phyloP scores from a whole-genome alignment of 2,329 filamentous ascomycete genomes.

The Ophiocordyceps unilateralis region DNA sequence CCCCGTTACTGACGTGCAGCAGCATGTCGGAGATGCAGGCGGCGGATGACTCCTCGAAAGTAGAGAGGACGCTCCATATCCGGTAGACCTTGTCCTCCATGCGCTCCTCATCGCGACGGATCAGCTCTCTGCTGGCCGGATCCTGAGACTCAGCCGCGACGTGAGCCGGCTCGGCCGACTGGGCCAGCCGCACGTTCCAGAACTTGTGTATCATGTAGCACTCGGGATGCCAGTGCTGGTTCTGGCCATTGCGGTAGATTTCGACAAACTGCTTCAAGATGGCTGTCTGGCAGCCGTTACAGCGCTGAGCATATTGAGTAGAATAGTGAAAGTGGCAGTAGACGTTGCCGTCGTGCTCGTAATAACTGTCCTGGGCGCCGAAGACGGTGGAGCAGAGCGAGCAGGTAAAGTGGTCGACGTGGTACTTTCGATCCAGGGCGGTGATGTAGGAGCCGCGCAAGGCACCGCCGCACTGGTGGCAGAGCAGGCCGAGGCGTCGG shows the following conservation, averaged over 20 bases:
- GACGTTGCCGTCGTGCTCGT: conserved; percentile 90
- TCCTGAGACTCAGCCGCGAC: conserved; percentile 26
- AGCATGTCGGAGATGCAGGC: conserved; percentile 99
- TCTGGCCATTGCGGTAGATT: conserved; percentile 93
- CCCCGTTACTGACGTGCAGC: conserved; percentile 92
- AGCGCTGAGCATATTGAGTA: conserved; percentile 88
- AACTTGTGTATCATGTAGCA: conserved; percentile 99
- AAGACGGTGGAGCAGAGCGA: conserved; percentile 96
- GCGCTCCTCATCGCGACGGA: conserved; percentile 73
- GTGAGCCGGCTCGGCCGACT: conserved; percentile 34
- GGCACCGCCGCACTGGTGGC: conserved; percentile 80
- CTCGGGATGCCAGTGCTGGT: conserved; percentile 98
- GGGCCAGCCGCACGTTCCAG: conserved; percentile 84
- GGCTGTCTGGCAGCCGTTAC: conserved; percentile 90
- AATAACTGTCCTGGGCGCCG: conserved; percentile 94
- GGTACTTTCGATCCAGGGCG: conserved; percentile 92
- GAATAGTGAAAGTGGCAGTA: conserved; percentile 99
- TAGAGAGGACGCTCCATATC: conserved; percentile 95
- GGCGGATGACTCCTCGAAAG: conserved; percentile 93
- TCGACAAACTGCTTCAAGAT: conserved; percentile 99
- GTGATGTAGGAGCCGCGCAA: conserved; percentile 96
- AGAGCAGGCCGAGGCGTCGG: conserved; percentile 74
- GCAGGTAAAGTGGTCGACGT: conserved; percentile 98
- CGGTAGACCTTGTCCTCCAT: conserved; percentile 97
- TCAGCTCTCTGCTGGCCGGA: conserved; percentile 49